Base-by-base conservation (phyloP, 2,329 filamentous ascomycete species). In the Nakataea oryzae region DNA sequence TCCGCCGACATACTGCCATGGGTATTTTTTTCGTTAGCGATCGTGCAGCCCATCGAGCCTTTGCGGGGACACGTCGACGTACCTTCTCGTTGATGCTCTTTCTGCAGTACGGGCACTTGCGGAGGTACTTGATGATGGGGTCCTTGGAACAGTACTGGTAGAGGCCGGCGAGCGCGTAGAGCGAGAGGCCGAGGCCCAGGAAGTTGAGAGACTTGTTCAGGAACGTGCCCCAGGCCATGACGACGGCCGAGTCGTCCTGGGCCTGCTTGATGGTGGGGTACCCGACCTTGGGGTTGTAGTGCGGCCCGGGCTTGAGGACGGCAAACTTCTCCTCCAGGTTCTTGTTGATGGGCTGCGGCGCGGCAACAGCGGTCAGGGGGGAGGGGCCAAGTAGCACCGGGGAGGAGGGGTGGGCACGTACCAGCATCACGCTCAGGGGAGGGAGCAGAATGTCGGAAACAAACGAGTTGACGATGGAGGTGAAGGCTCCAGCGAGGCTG, bases 301-400 rank as follows among this genome's bases (percentile, higher is more conserved):
- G 77, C 3, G 83, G 80, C 0, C 88, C 88, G 0, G 75, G 69
- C 50, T 77, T 79, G 30, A 91, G 73, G 8, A 90, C 82, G 0
- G 87, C 83, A 70, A 91, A 91, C 71, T 90, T 90, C 74, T 90
- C 84, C 69, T 89, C 86, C 69, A 91, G 80, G 70, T 91, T 91
- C 65, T 83, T 83, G 67, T 87, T 82, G 62, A 91, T 74, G 59
- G 88, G 88, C 5, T 60, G 26, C 29, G 29, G 21, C 26, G 30
- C 26, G 17, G 41, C 21, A 21, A 3, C n/a, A n/a, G n/a, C 13
- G 54, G 17, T 58, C 26, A 58, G 57, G 21, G 9, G 26, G 4
- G 7, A 58, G 12, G 17, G 1, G 5, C 12, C 17, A 21, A 29
- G n/a, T 17, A 14, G 12, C 21, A 26, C 26, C 55, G 6, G 27